phyloP scores from a whole-genome alignment of 495 filamentous ascomycete genomes.

The Chaetomium cochliodes region DNA sequence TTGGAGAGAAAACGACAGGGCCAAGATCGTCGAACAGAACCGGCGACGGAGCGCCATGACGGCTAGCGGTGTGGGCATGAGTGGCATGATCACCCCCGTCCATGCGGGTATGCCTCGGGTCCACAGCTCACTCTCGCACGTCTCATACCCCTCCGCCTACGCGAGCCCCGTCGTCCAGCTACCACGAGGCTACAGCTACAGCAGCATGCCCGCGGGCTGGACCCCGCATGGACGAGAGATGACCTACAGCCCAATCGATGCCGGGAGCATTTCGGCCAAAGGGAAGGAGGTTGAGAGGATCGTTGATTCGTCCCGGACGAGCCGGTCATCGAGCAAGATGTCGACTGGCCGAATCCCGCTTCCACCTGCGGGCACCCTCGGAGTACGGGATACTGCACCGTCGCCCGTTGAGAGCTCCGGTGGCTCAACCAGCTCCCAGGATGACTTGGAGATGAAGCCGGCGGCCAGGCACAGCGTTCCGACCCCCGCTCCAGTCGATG shows the following conservation, averaged over 20 bases:
- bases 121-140: constrained; percentile 44
- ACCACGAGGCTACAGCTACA: constrained; percentile 45
- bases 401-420: constrained; percentile 35
- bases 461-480: constrained; percentile 18
- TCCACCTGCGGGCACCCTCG: constrained; percentile 9
- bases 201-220: constrained; percentile 39
- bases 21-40: constrained; percentile 46
- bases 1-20: constrained; percentile 46
- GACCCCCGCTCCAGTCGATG: background rate
- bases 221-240: constrained; percentile 24
- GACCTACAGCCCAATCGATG: constrained; percentile 27
- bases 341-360: constrained; percentile 21
- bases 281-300: constrained; percentile 39
- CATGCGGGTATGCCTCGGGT: constrained; percentile 41
- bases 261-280: constrained; percentile 24
- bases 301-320: constrained; percentile 29
- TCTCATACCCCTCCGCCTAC: constrained; percentile 43
- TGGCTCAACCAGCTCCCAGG: constrained; percentile 38
- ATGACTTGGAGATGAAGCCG: constrained; percentile 40
- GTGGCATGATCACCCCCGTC: constrained; percentile 30
- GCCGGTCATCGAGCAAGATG: constrained; percentile 35
- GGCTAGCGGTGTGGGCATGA: constrained; percentile 35
- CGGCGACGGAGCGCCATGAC: constrained; percentile 43
- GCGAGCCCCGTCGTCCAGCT: constrained; percentile 43
- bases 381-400: constrained; percentile 10